phyloP scores from a whole-genome alignment of 2,329 filamentous ascomycete genomes.

The Cordyceps militaris region DNA sequence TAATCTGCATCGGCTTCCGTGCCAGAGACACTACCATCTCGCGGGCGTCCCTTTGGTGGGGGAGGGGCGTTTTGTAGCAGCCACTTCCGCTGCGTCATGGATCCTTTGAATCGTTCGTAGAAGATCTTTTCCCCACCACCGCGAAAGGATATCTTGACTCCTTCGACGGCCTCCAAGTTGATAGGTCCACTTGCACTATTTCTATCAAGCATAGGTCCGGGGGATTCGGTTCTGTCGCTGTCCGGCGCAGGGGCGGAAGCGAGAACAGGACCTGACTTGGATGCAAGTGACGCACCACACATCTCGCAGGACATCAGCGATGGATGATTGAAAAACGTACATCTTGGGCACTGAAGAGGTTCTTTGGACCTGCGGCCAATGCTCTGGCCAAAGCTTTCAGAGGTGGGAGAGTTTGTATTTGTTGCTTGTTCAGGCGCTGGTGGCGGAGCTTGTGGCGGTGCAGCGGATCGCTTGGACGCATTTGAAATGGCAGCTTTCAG shows the following conservation, averaged over 20 bases:
- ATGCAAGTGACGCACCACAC: slow-evolving; percentile 69
- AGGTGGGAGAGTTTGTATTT: neutral
- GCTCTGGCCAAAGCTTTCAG: neutral
- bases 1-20: slow-evolving; percentile 21
- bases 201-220: slow-evolving; percentile 58
- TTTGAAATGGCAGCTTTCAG: slow-evolving; percentile 81
- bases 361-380: slow-evolving; percentile 17
- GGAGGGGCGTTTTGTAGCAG: slow-evolving; percentile 84
- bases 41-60: slow-evolving; percentile 56
- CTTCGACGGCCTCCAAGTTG: slow-evolving; percentile 56
- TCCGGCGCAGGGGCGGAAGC: slow-evolving; percentile 31
- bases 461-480: slow-evolving; percentile 48
- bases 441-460: slow-evolving; percentile 12
- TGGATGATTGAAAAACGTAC: slow-evolving; percentile 90
- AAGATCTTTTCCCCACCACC: slow-evolving; percentile 85
- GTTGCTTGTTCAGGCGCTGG: slow-evolving; percentile 9
- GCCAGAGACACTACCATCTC: slow-evolving; percentile 28
- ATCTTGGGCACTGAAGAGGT: slow-evolving; percentile 68
- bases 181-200: slow-evolving; percentile 22
- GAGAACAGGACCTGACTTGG: slow-evolving; percentile 36
- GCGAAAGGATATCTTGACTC: slow-evolving; percentile 87
- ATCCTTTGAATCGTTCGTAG: slow-evolving; percentile 77
- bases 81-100: slow-evolving; percentile 92
- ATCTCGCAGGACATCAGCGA: slow-evolving; percentile 84
- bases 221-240: slow-evolving; percentile 59